These are phyloP conservation scores for Houttuynia cordata DNA, from an alignment of 164 flowering plant species.

Conservation along the genomic window DNA sequence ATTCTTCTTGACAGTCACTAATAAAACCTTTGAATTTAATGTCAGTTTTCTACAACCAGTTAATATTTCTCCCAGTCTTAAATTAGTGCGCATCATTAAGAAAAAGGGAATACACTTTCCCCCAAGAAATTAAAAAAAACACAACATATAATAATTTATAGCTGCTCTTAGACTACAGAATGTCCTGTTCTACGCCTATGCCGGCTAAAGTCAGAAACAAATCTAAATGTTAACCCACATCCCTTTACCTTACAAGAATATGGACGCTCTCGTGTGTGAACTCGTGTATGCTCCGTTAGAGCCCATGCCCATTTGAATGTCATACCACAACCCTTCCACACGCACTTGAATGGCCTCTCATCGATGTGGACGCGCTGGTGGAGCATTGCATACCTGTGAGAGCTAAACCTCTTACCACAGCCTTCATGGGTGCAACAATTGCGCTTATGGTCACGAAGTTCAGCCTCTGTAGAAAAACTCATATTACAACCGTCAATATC, in stretches of 20 bases:
- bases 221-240: conserved; percentile 79
- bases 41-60: too few species aligned
- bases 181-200: conserved; percentile 87
- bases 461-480: conserved; percentile 58
- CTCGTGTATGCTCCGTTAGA: conserved; percentile 70
- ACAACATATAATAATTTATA: too few species aligned
- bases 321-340: conserved; percentile 83
- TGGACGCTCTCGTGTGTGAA: conserved; percentile 90
- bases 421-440: conserved; percentile 62
- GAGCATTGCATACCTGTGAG: conserved; percentile 56
- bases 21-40: too few species aligned
- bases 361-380: conserved; percentile 75
- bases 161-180: not conserved
- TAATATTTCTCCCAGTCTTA: too few species aligned
- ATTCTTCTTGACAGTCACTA: too few species aligned
- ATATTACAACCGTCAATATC: conserved; percentile 59
- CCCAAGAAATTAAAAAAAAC: too few species aligned
- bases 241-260: conserved; percentile 65
- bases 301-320: conserved; percentile 99
- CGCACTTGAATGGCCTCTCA: conserved; percentile 80
- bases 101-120: too few species aligned
- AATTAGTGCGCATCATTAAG: too few species aligned
- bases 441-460: conserved; percentile 44
- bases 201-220: conserved; percentile 77
- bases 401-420: conserved; percentile 64